phyloP scores from a whole-genome alignment of 139 green algal species.

The Chlamydomonas asymmetrica region DNA sequence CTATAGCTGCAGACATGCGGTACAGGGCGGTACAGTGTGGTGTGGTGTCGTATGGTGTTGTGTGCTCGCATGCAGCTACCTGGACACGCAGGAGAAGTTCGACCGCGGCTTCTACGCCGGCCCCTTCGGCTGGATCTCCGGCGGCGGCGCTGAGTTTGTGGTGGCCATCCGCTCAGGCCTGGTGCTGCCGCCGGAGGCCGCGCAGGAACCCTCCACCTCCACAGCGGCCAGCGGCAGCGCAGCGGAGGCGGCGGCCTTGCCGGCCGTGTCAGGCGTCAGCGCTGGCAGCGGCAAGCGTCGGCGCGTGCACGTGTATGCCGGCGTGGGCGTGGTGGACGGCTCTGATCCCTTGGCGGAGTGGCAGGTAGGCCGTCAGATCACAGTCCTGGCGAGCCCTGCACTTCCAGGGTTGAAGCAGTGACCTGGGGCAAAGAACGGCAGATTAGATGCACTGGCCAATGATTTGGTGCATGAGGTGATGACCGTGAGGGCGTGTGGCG shows the following conservation, averaged over 20 bases:
- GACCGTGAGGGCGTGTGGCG: too few relatives aligned
- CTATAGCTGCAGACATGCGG: too few relatives aligned
- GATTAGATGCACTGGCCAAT: too few relatives aligned
- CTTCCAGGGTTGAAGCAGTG: too few relatives aligned
- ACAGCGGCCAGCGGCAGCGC: too few relatives aligned
- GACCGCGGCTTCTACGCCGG: constrained; percentile 96
- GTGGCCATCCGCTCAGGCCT: constrained; percentile 97
- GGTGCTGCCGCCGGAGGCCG: constrained; percentile 32
- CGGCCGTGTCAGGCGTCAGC: not conserved
- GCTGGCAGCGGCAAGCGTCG: not conserved
- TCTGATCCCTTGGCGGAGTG: constrained; percentile 82
- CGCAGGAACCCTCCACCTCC: too few relatives aligned
- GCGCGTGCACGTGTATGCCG: constrained; percentile 82
- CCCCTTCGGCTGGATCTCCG: constrained; percentile 92
- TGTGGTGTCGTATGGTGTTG: too few relatives aligned
- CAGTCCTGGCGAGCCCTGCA: too few relatives aligned
- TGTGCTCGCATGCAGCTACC: constrained; percentile 25
- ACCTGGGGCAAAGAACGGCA: too few relatives aligned
- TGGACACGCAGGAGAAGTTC: constrained; percentile 80
- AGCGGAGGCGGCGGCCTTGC: not conserved
- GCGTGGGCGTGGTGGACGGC: constrained; percentile 93
- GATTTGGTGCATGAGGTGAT: too few relatives aligned
- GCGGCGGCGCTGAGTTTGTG: constrained; percentile 86
- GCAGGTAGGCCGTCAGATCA: too few relatives aligned
- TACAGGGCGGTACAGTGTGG: too few relatives aligned